Conservation (phyloP, 2,329 filamentous ascomycete species). For the Phialophora verrucosa region DNA sequence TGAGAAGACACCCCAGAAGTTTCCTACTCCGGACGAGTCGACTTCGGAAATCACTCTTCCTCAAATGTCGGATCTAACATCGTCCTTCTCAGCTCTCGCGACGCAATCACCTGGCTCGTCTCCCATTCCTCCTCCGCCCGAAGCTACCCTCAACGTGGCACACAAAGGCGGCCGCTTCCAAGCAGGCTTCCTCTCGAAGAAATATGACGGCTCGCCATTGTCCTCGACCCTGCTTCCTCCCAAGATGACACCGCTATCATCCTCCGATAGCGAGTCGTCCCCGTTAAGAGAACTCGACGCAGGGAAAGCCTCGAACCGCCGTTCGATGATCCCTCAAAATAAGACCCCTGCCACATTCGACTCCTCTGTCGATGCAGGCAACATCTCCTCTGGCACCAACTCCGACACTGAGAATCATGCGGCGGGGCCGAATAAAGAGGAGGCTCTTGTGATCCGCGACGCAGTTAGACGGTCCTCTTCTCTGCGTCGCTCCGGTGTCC, state of each 20-base stretch:
- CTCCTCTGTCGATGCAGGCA: constrained; percentile 44
- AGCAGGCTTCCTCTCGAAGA: constrained; percentile 80
- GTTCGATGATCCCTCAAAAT: constrained; percentile 45
- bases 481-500: constrained; percentile 48
- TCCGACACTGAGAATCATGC: constrained; percentile 57
- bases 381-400: constrained; percentile 43
- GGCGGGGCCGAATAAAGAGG: constrained; percentile 48
- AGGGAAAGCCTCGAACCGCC: constrained; percentile 56
- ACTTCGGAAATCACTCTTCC: constrained; percentile 59
- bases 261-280: constrained; percentile 64
- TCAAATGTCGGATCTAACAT: constrained; percentile 60
- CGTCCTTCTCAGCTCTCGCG: constrained; percentile 42
- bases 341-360: constrained; percentile 44
- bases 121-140: constrained; percentile 62
- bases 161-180: constrained; percentile 81
- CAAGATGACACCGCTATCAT: constrained; percentile 61
- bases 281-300: constrained; percentile 61
- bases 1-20: constrained; percentile 82
- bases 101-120: constrained; percentile 58
- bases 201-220: constrained; percentile 65
- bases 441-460: constrained; percentile 60
- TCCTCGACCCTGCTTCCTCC: constrained; percentile 53
- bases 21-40: constrained; percentile 50
- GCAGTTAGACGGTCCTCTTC: constrained; percentile 63
- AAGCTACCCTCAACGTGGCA: constrained; percentile 63